Base-by-base conservation (phyloP, 2,329 filamentous ascomycete genomes). In the Ascochyta fabae region DNA sequence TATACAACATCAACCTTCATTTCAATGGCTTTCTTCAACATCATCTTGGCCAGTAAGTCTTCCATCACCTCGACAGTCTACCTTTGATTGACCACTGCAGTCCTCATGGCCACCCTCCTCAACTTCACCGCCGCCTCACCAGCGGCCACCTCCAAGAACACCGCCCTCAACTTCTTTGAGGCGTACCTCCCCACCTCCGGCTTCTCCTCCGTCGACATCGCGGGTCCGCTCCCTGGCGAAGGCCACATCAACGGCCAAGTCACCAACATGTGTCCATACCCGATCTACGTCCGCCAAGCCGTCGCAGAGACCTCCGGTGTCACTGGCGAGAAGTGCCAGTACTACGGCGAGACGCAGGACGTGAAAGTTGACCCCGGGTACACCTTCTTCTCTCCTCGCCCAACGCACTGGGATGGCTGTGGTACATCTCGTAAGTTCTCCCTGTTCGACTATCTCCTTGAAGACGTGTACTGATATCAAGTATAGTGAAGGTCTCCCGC, bases 241-340 rank as follows among this genome's bases (percentile, higher is more conserved):
- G 51, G 46, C 12, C n/a, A 38, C 27, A 53, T 45, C 27, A 34
- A n/a, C 48, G 34, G 33, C 16, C 15, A 16, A n/a, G 42, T 54
- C 27, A 40, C 10, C 2, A 58, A 54, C 43, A 31, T 26, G 10
- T 54, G 51, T 9, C 10, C 27, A 1, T 51, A 26, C n/a, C 29
- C 46, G 1, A 36, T 58, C 10, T 54, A 54, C 38, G 29, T 54
- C 38, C 42, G 42, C 10, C 23, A 53, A 26, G 49, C 46, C 19
- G 38, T 51, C 16, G 49, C 41, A 2, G 23, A 51, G n/a, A 26
- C 4, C 24, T 49, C 42, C 12, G 39, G 42, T 3, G 46, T 53
- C n/a, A 53, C 47, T 3, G 24, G n/a, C 12, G 43, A 51, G 33
- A 16, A 4, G 7, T 52, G 51, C 19, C 31, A 39, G 1, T 19